Conservation (phyloP, 176 grass and related monocot genomes). For the Neostapfia colusana region DNA sequence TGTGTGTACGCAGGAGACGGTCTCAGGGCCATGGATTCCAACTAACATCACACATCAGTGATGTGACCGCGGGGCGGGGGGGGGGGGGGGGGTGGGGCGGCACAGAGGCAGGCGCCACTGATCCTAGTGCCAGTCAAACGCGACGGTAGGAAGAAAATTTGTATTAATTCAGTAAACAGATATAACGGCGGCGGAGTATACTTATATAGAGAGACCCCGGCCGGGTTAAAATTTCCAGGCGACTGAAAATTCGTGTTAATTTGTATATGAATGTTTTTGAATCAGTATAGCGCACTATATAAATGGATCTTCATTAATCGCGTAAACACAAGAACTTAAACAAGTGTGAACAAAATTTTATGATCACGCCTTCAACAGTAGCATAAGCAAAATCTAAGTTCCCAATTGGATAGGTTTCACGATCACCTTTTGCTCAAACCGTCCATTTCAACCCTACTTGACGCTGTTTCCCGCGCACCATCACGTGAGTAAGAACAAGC, state of each 20-base stretch:
- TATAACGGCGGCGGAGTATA: not conserved
- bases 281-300: not conserved
- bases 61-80: not conserved
- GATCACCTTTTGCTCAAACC: conserved; percentile 20
- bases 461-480: conserved; percentile 1
- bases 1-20: not conserved
- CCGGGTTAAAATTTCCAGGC: not conserved
- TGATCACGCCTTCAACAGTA: conserved; percentile 22
- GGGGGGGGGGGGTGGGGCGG: too few species aligned
- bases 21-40: conserved; percentile 1
- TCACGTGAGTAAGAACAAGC: conserved; percentile 41
- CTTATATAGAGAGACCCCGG: not conserved
- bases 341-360: not conserved
- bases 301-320: not conserved
- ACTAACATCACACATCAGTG: not conserved
- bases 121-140: not conserved
- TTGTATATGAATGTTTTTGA: not conserved
- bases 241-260: not conserved
- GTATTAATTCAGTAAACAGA: not conserved
- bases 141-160: not conserved
- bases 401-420: conserved; percentile 33
- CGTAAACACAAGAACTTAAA: not conserved
- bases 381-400: not conserved
- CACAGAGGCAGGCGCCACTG: not conserved
- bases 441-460: conserved; percentile 1